A percentile compares a stretch with the other conserved stretches of the same genome.
Evolutionary conservation across 1,139 yeast genomes (phyloP).

Genomic region (Zygoascus meyerae): DNA sequence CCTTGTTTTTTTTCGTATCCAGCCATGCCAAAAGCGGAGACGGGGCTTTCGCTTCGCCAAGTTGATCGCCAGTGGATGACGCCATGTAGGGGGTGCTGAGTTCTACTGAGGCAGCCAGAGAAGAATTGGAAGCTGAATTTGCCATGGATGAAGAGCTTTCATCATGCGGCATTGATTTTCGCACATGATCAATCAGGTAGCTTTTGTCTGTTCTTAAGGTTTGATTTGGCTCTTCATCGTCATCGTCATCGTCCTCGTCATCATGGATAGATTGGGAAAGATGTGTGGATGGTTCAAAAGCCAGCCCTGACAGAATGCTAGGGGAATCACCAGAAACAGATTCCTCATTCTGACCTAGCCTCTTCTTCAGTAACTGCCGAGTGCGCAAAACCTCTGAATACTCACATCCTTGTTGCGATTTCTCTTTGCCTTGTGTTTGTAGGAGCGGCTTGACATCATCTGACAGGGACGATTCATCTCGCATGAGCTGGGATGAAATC

Average conservation of each 20-base stretch:
- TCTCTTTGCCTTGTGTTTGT: background rate
- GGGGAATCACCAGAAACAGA: background rate
- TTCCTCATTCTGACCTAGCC: background rate
- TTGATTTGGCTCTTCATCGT: no score
- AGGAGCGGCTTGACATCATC: constrained; percentile 3
- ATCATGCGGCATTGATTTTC: no score
- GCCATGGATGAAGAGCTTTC: no score
- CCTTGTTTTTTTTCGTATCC: background rate
- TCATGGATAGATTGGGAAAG: no score
- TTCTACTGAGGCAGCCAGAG: no score
- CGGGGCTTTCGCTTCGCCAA: background rate
- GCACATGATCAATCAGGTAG: no score
- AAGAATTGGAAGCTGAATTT: no score
- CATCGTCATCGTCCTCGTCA: no score
- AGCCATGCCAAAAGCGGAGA: constrained; percentile 2
- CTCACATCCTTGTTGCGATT: background rate
- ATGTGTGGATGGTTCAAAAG: no score
- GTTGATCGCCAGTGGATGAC: no score
- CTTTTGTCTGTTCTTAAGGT: no score
- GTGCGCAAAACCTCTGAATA: background rate
- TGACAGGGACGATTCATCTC: background rate
- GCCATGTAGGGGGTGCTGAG: no score
- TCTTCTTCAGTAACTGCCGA: background rate
- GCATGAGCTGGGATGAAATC: background rate
- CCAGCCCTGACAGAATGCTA: background rate